Base-by-base conservation (phyloP, 257 asterid species). In the Nicotiana knightiana region DNA sequence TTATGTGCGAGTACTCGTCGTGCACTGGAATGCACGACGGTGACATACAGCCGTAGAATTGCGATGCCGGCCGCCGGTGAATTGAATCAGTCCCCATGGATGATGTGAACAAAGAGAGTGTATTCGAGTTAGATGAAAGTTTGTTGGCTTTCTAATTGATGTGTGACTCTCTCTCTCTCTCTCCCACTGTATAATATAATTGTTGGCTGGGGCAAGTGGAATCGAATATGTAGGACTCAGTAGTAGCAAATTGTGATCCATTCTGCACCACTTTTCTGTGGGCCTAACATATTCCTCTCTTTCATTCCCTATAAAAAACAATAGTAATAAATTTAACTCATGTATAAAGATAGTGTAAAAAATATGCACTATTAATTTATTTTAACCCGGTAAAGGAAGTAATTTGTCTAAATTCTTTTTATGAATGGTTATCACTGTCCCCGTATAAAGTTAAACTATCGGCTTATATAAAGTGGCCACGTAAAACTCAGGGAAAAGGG, bases 21-120 rank as follows among this genome's bases (percentile, higher is more conserved):
- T 91, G 96, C 11, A 92, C 92, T 3, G 91, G 93, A 3, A 93
- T 90, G 70, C 96, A 94, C 10, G 97, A 90, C 43, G 93, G 92
- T 2, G 98, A 91, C 96, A 92, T 91, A 82, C 98, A 93, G 66
- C 90, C 87, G 77, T 90, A 81, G 88, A 89, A 89, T 87, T 26
- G 77, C 13, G 90, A 87, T 1, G 91, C 76, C 21, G 43, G 88
- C 51, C 55, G 93, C 48, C 92, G 90, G 76, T 83, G 75, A 24
- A 55, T 58, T 17, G 80, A 9, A 26, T 90, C 92, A 81, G 81
- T 82, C 5, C 92, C 91, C 94, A 92, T 94, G 18, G 24, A 24
- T 57, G 18, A 24, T 70, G 33, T 4, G 43, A 70, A 70, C 58
- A 70, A 46, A 46, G 61, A 71, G 78, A 21, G 71, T 65, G 46